phyloP scores from a whole-genome alignment of 108 stramenopile genomes.

The Skeletonema grethae region DNA sequence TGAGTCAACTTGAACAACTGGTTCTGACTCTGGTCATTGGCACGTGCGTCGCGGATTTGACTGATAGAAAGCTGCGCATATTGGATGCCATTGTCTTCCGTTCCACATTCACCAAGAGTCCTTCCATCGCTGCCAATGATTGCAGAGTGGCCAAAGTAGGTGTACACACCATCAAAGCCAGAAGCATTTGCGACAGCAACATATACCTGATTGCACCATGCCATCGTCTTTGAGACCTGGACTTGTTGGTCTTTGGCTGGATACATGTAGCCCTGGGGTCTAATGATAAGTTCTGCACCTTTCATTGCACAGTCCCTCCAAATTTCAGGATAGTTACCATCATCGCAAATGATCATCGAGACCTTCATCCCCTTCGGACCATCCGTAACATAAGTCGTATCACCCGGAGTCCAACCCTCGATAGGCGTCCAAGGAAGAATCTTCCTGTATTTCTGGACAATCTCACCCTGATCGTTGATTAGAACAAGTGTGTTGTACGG shows the following conservation, averaged over 20 bases:
- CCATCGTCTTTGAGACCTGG: constrained; percentile 81
- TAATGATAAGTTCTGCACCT: constrained; percentile 78
- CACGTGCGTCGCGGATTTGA: constrained; percentile 71
- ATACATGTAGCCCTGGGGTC: constrained; percentile 82
- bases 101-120: constrained; percentile 81
- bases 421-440: constrained; percentile 83
- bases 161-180: constrained; percentile 79
- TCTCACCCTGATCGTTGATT: constrained; percentile 79
- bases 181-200: constrained; percentile 89
- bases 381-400: constrained; percentile 67
- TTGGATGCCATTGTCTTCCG: constrained; percentile 71
- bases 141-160: constrained; percentile 74
- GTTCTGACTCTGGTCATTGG: constrained; percentile 81
- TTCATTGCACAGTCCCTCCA: constrained; percentile 81
- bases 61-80: constrained; percentile 74
- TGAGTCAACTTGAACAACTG: constrained; percentile 83
- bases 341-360: constrained; percentile 85
- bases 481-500: constrained; percentile 82
- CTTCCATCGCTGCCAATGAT: constrained; percentile 76
- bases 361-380: constrained; percentile 86
- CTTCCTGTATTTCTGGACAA: constrained; percentile 84
- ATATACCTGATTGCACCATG: constrained; percentile 85
- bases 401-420: constrained; percentile 62
- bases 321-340: constrained; percentile 82
- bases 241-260: constrained; percentile 89